These are phyloP conservation scores for Hymenochaete sp. DNA, from an alignment of 1,284 basidiomycete species.

Conservation along the genomic window DNA sequence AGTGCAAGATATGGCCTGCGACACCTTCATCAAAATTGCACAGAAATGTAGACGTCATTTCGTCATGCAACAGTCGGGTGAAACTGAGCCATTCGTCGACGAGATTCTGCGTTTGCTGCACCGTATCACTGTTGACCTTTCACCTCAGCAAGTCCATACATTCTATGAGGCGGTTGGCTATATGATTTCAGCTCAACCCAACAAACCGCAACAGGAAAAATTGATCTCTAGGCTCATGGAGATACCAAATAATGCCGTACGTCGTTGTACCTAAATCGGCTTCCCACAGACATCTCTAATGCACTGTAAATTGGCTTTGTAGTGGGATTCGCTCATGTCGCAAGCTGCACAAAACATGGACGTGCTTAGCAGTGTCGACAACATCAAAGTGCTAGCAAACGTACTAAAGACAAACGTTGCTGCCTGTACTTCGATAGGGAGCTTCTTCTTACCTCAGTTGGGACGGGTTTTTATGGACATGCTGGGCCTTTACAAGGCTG, in stretches of 20 bases:
- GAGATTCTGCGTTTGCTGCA: slow-evolving; percentile 92
- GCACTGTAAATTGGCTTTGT: not conserved
- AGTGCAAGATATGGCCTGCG: slow-evolving; percentile 99
- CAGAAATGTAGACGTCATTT: slow-evolving; percentile 98
- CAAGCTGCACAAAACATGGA: slow-evolving; percentile 93
- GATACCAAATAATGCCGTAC: slow-evolving; percentile 88
- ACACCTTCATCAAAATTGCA: slow-evolving; percentile 99
- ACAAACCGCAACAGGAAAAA: slow-evolving; percentile 94
- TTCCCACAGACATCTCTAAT: slow-evolving; percentile 4
- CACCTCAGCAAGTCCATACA: slow-evolving; percentile 92
- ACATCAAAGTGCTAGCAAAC: slow-evolving; percentile 96
- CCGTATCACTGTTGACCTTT: slow-evolving; percentile 91
- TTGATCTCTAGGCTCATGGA: slow-evolving; percentile 96
- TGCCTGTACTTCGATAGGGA: slow-evolving; percentile 94
- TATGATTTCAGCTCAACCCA: slow-evolving; percentile 99
- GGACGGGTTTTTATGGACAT: slow-evolving; percentile 97
- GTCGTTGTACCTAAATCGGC: slow-evolving; percentile 24
- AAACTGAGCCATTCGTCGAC: slow-evolving; percentile 96
- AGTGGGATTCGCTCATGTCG: slow-evolving; percentile 98
- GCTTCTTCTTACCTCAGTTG: slow-evolving; percentile 95
- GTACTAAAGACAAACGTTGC: slow-evolving; percentile 99
- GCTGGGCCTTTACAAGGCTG: slow-evolving; percentile 96
- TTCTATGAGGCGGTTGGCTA: slow-evolving; percentile 99
- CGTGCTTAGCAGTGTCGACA: slow-evolving; percentile 84
- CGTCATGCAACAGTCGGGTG: slow-evolving; percentile 97